These are phyloP conservation scores for Dimargaris xerosporica DNA, from an alignment of 192 early-diverging fungal species.

Conservation along the genomic window DNA sequence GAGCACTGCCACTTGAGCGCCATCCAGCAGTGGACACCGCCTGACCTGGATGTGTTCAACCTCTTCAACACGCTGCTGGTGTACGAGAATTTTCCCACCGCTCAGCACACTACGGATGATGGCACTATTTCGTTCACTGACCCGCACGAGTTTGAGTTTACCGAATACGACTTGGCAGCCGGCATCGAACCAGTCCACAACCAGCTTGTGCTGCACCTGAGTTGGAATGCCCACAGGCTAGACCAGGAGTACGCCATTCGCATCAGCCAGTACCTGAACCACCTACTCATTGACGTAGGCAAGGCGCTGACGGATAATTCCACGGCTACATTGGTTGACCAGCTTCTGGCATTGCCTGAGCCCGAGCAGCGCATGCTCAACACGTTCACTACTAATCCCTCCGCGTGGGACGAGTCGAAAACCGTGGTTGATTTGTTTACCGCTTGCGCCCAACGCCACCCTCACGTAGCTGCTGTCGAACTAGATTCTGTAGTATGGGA, in stretches of 20 bases:
- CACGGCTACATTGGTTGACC: too few relatives aligned
- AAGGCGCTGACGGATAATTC: too few relatives aligned
- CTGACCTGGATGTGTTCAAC: neutral
- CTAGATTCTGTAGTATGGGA: too few relatives aligned
- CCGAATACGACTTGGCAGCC: neutral
- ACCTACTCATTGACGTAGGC: too few relatives aligned
- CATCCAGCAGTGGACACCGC: neutral
- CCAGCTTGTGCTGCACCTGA: neutral
- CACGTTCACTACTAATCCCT: too few relatives aligned
- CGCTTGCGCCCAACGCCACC: neutral
- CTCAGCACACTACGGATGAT: neutral
- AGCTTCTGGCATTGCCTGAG: too few relatives aligned
- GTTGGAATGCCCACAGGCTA: neutral
- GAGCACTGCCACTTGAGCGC: constrained; percentile 1
- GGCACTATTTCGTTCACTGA: neutral
- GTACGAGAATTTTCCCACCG: constrained; percentile 4
- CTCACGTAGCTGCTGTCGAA: neutral
- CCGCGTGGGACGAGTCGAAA: too few relatives aligned
- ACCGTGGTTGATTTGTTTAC: neutral
- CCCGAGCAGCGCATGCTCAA: too few relatives aligned
- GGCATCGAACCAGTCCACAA: neutral
- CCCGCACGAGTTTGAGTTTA: neutral
- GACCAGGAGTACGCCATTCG: neutral
- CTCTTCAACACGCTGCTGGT: constrained; percentile 9
- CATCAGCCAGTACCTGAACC: neutral